A percentile compares a stretch with the other conserved stretches of the same genome.
Evolutionary conservation across 2,329 filamentous ascomycete genomes (phyloP).

Genomic region (Shiraia bambusicola): DNA sequence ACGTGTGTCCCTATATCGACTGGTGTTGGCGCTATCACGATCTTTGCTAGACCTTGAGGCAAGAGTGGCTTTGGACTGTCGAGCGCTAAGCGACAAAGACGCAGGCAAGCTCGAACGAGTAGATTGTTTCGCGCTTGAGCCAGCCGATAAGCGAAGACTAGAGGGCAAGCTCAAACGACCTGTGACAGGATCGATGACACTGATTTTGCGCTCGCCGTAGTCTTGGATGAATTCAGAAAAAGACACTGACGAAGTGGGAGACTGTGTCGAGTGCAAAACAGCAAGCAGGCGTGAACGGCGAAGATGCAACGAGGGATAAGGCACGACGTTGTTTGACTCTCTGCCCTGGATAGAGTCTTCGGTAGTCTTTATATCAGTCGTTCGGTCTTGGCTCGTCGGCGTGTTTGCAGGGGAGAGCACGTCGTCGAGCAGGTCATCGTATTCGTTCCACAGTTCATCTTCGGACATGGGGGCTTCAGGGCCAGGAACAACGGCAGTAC

Average conservation of each 20-base stretch:
- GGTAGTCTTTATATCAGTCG: conserved; percentile 20
- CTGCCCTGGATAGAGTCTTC: conserved; percentile 36
- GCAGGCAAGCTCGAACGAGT: conserved; percentile 40
- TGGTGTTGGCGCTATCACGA: conserved; percentile 35
- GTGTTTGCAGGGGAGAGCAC: conserved; percentile 53
- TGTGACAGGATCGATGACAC: conserved; percentile 41
- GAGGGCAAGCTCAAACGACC: conserved; percentile 43
- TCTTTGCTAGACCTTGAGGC: conserved; percentile 37
- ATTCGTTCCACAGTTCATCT: conserved; percentile 94
- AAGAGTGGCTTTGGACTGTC: conserved; percentile 36
- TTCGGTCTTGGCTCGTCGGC: conserved; percentile 8
- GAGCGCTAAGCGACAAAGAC: conserved; percentile 30
- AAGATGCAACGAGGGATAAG: conserved; percentile 43
- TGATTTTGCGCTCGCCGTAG: conserved; percentile 49
- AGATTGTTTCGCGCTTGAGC: conserved; percentile 31
- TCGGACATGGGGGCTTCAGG: conserved; percentile 66
- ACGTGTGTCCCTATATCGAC: conserved; percentile 58
- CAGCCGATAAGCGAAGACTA: conserved; percentile 33
- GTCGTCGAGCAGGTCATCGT: conserved; percentile 82
- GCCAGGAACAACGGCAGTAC: conserved; percentile 65
- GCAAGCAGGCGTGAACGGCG: conserved; percentile 55
- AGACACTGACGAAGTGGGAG: conserved; percentile 55
- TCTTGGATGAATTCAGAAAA: conserved; percentile 56
- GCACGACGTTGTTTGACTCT: conserved; percentile 19
- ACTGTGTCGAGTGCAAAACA: conserved; percentile 52